Evolutionary conservation across 768 basidiomycete species (phyloP).

Genomic region (Leccinum aurantiacum): DNA sequence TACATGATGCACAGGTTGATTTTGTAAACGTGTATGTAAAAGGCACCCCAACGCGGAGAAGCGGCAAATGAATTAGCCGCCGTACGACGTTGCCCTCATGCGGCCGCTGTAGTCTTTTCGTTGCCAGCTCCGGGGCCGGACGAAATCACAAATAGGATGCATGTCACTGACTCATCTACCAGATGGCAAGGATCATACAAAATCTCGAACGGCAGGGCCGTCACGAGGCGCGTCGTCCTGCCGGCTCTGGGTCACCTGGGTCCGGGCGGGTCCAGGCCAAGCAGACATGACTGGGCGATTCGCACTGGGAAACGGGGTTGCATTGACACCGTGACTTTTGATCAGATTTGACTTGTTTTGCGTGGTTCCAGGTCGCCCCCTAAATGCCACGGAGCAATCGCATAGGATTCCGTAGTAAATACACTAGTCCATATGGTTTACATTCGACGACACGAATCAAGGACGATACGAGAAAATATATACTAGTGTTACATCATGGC

Average conservation of each 20-base stretch:
- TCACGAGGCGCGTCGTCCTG: conserved; percentile 16
- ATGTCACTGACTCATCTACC: background rate
- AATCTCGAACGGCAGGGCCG: conserved; percentile 20
- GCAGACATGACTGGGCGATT: conserved; percentile 13
- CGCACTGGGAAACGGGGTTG: background rate
- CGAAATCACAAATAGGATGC: background rate
- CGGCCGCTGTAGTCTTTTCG: background rate
- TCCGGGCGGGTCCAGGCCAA: conserved; percentile 10
- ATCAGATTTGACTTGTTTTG: conserved; percentile 9
- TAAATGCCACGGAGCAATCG: background rate
- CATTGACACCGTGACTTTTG: background rate
- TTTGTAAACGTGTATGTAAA: too few relatives aligned
- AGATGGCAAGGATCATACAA: background rate
- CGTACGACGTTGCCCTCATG: background rate
- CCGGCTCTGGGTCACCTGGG: background rate
- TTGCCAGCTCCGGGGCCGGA: background rate
- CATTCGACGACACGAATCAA: background rate
- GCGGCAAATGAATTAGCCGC: background rate
- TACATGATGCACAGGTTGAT: background rate
- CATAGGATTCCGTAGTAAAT: background rate
- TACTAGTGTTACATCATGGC: background rate
- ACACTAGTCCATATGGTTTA: background rate
- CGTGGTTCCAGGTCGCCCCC: background rate
- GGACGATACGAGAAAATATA: conserved; percentile 7
- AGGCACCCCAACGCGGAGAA: background rate